Conservation (phyloP, 2,329 filamentous ascomycete genomes). For the Colletotrichum sidae region DNA sequence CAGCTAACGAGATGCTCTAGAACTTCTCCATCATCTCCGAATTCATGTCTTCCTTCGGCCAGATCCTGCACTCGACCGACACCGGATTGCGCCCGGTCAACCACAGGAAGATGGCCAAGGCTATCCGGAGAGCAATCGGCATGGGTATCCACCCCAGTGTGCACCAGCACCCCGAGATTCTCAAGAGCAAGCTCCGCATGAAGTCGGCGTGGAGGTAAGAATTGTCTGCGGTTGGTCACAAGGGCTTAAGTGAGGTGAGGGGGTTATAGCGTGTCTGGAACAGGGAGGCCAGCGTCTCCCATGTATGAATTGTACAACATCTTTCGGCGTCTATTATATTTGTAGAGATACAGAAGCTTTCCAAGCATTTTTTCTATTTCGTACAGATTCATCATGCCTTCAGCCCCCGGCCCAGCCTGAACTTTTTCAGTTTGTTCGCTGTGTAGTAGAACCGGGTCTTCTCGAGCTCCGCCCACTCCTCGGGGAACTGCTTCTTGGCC, state of each 20-base stretch:
- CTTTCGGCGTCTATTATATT: slow-evolving; percentile 37
- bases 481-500: slow-evolving; percentile 76
- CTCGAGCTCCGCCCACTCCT: slow-evolving; percentile 75
- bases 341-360: slow-evolving; percentile 39
- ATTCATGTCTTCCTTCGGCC: slow-evolving; percentile 85
- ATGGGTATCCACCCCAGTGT: slow-evolving; percentile 93
- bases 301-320: slow-evolving; percentile 42
- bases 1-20: slow-evolving; percentile 56
- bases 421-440: slow-evolving; percentile 58
- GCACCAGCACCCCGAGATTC: slow-evolving; percentile 86
- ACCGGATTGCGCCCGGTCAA: slow-evolving; percentile 90
- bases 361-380: slow-evolving; percentile 39
- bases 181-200: slow-evolving; percentile 58
- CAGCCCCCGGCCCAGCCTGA: slow-evolving; percentile 61
- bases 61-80: slow-evolving; percentile 80
- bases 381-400: slow-evolving; percentile 57
- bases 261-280: not conserved
- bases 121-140: slow-evolving; percentile 87
- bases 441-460: slow-evolving; percentile 60
- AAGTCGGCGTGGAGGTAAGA: slow-evolving; percentile 24
- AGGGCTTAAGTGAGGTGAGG: slow-evolving; percentile 1
- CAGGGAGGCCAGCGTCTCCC: slow-evolving; percentile 6
- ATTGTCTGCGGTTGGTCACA: not conserved
- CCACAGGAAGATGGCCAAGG: slow-evolving; percentile 93
- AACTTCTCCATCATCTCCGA: slow-evolving; percentile 94